Evolutionary conservation across 371 early-diverging fungal genomes (phyloP), one percentile per base, ranked within the genome.

Genomic region (Agmasoma carcini): DNA sequence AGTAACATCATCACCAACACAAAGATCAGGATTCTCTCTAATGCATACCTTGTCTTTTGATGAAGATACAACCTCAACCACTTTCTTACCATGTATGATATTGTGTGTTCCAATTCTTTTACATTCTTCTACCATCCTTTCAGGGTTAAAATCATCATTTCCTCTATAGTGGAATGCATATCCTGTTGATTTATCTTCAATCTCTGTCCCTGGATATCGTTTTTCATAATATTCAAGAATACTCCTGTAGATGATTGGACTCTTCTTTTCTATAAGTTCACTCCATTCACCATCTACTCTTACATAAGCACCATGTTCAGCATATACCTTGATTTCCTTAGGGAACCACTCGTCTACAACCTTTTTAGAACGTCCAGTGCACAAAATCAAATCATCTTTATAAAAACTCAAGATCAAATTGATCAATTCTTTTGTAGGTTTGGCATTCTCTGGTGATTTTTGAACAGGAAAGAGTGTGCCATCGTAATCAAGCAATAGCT

Each of bases 401-500:
- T 37, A 26, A 7, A 74, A 52, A 2, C 38, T 49, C n/a, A 40
- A 29, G 0, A 75, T 56, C 11, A 73, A 3, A 4, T 60, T 39
- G 9, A 61, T 44, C 17, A 69, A 40, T 37, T 63, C 61, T 33
- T 38, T 58, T 2, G 68, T 58, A 11, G 71, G 73, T 41, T 55
- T 41, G 25, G 72, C 71, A 27, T 66, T 59, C 20, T 47, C 47
- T 4, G 73, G 73, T 15, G 59, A 54, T 1, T 37, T 23, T 19
- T 41, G 50, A 34, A 75, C 65, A 6, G 59, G 55, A 36, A 57
- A 54, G 14, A 75, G 45, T 23, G 76, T 75, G 5, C 76, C 76
- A 62, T 75, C 76, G 47, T 75, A 75, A 43, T 75, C 76, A 31
- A 73, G 48, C 20, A 75, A 17, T 20, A 70, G 38, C 1, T 51